A percentile compares a stretch with the other conserved stretches of the same genome.
These are phyloP conservation scores for Phytomonas serpens DNA, from an alignment of 208 protist species.

Conservation along the genomic window DNA sequence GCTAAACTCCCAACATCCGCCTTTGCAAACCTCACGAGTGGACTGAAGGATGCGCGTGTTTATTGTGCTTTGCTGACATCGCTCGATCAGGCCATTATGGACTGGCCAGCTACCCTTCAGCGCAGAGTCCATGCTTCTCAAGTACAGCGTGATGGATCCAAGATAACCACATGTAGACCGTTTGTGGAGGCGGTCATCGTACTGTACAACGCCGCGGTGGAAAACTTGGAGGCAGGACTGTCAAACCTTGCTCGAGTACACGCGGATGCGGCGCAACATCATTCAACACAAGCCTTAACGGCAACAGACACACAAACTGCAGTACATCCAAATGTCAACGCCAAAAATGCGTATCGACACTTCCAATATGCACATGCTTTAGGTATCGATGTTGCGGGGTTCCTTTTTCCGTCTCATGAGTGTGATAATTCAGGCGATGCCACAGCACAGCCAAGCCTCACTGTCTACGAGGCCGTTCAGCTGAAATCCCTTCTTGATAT, in stretches of 20 bases:
- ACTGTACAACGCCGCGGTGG: conserved; percentile 48
- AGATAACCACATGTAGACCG: conserved; percentile 9
- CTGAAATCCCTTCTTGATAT: conserved; percentile 30
- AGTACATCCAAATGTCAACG: conserved; percentile 28
- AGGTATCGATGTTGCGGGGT: neutral
- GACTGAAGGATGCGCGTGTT: conserved; percentile 23
- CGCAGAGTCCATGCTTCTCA: neutral
- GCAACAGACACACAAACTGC: conserved; percentile 13
- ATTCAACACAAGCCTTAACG: conserved; percentile 7
- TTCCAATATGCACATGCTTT: conserved; percentile 17
- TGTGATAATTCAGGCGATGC: neutral
- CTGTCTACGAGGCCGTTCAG: conserved; percentile 3
- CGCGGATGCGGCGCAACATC: conserved; percentile 14
- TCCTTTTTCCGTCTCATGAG: neutral
- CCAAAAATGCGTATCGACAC: conserved; percentile 41
- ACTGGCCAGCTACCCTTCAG: conserved; percentile 27
- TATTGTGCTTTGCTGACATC: conserved; percentile 34
- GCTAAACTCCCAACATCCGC: conserved; percentile 17
- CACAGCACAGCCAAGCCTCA: neutral
- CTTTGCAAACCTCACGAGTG: conserved; percentile 25
- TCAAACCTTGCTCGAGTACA: conserved; percentile 28
- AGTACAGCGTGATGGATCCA: neutral
- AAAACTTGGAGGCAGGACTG: conserved; percentile 31
- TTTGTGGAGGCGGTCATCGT: conserved; percentile 45
- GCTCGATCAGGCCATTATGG: conserved; percentile 26